Evolutionary conservation across 2,329 filamentous ascomycete species (phyloP).

Genomic region (Stagonosporopsis cucurbitacearum): DNA sequence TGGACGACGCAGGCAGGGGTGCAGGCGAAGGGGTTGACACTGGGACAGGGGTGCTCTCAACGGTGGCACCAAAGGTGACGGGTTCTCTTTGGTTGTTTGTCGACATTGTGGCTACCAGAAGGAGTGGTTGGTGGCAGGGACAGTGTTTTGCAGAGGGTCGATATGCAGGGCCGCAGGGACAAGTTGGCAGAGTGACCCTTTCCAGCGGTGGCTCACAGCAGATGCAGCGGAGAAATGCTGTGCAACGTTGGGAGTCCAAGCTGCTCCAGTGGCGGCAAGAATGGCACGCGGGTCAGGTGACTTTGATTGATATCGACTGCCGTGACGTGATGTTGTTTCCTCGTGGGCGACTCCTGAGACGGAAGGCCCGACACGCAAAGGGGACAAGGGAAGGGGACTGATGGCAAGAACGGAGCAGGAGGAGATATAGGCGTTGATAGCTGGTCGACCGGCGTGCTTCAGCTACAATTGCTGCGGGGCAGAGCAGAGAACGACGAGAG

Average conservation of each 20-base stretch:
- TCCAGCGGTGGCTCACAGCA: slow-evolving; percentile 19
- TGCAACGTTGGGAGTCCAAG: slow-evolving; percentile 20
- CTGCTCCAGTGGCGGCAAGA: slow-evolving; percentile 23
- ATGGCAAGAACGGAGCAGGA: slow-evolving; percentile 24
- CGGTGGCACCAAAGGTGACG: slow-evolving; percentile 53
- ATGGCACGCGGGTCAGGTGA: slow-evolving; percentile 22
- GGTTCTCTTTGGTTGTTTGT: slow-evolving; percentile 38
- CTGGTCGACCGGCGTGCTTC: slow-evolving; percentile 27
- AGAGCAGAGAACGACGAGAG: slow-evolving; percentile 19
- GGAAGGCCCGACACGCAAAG: slow-evolving; percentile 4
- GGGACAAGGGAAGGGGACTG: slow-evolving; percentile 1
- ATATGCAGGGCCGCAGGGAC: slow-evolving; percentile 15
- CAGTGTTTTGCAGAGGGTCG: slow-evolving; percentile 14
- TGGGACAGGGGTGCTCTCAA: slow-evolving; percentile 40
- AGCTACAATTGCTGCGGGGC: slow-evolving; percentile 23
- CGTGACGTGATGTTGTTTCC: slow-evolving; percentile 4
- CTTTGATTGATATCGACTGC: slow-evolving; percentile 7
- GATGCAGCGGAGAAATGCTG: slow-evolving; percentile 23
- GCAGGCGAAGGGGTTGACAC: slow-evolving; percentile 15
- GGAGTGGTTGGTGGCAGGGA: slow-evolving; percentile 16
- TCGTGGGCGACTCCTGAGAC: neutral
- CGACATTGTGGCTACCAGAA: slow-evolving; percentile 35
- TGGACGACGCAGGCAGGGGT: slow-evolving; percentile 36
- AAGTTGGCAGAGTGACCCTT: slow-evolving; percentile 20
- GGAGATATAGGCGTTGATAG: slow-evolving; percentile 10